A percentile compares a stretch with the other conserved stretches of the same genome.
phyloP scores from a whole-genome alignment of 225 moss, liverwort and hornwort species.

The Physcomitrellopsis africana region DNA sequence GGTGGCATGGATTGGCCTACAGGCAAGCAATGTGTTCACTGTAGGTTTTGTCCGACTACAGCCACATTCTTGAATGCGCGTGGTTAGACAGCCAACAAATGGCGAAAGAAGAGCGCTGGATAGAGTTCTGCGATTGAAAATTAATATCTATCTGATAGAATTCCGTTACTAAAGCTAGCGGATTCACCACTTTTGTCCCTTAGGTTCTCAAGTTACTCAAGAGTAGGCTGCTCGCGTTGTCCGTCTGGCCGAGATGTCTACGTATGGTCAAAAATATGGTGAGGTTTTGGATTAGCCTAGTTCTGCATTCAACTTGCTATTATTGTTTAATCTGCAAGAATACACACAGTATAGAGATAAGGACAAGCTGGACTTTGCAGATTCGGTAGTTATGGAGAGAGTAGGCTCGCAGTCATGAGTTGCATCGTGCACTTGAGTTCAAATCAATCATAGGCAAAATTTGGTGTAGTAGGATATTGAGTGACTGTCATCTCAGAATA shows the following conservation, averaged over 20 bases:
- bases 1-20: neutral
- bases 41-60: neutral
- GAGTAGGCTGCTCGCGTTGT: neutral
- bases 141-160: neutral
- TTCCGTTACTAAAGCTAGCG: neutral
- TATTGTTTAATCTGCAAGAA: constrained; percentile 2
- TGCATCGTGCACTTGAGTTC: constrained; percentile 2
- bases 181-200: neutral
- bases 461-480: neutral
- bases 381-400: neutral
- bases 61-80: constrained; percentile 17
- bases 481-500: neutral
- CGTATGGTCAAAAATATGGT: neutral
- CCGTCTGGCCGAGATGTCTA: neutral
- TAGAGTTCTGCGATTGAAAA: neutral
- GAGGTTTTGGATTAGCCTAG: neutral
- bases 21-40: neutral
- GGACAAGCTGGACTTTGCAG: neutral
- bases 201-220: neutral
- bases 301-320: constrained; percentile 1
- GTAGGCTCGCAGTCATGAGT: constrained; percentile 17
- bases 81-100: constrained; percentile 2
- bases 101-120: neutral
- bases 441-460: neutral
- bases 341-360: neutral